phyloP scores from a whole-genome alignment of 1,284 basidiomycete species.

The Fomitiporia mediterranea region DNA sequence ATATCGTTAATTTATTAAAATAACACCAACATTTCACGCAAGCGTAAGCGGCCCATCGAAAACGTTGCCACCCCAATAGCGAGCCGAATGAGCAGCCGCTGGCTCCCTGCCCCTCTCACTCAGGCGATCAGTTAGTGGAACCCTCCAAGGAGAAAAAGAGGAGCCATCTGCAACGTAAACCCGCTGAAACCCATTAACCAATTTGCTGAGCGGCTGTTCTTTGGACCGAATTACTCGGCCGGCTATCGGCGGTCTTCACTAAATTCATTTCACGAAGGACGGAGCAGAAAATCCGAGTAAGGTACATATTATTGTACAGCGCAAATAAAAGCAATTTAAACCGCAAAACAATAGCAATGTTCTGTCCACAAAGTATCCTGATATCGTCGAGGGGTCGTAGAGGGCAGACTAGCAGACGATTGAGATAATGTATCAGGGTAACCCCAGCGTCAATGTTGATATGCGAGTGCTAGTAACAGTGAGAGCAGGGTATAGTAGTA shows the following conservation, averaged over 20 bases:
- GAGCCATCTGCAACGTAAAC: too few relatives aligned
- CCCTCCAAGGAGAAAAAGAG: not conserved
- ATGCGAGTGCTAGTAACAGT: conserved; percentile 15
- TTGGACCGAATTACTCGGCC: too few relatives aligned
- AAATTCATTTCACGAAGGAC: too few relatives aligned
- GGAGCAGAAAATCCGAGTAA: not conserved
- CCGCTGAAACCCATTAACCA: too few relatives aligned
- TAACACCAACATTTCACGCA: too few relatives aligned
- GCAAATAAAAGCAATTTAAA: not conserved
- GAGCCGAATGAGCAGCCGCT: too few relatives aligned
- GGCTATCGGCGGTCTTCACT: too few relatives aligned
- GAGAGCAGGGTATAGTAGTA: conserved; percentile 15
- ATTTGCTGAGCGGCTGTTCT: too few relatives aligned
- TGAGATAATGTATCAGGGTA: not conserved
- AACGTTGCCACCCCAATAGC: conserved; percentile 5
- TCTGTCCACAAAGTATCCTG: not conserved
- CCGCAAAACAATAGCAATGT: not conserved
- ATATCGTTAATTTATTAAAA: too few relatives aligned
- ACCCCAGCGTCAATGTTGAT: conserved; percentile 18
- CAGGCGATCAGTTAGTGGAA: not conserved
- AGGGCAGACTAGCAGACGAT: not conserved
- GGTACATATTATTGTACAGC: not conserved
- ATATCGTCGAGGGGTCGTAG: not conserved
- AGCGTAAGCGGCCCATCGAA: conserved; percentile 2
- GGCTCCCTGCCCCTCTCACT: not conserved